Evolutionary conservation across 306 rosid genomes (phyloP).

Genomic region (Prunus mongolica): DNA sequence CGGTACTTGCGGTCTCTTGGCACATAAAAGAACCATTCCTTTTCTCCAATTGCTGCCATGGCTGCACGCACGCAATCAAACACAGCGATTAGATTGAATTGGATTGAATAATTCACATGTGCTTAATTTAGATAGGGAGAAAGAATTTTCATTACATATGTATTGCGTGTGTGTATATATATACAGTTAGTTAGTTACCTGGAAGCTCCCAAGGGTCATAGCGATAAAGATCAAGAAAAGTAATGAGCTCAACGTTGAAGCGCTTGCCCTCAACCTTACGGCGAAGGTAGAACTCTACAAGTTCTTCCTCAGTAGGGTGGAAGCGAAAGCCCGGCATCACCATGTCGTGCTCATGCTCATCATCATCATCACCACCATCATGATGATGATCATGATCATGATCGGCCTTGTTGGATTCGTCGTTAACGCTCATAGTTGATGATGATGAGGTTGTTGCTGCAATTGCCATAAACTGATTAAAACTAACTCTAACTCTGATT

Average conservation of each 20-base stretch:
- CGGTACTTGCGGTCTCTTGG: conserved; percentile 90
- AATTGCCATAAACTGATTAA: conserved; percentile 62
- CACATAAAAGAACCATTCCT: conserved; percentile 98
- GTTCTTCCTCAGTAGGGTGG: conserved; percentile 97
- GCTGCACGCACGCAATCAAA: conserved; percentile 34
- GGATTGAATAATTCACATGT: no score
- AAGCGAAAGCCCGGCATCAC: conserved; percentile 98
- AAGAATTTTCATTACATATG: no score
- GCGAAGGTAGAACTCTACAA: conserved; percentile 99
- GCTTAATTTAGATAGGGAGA: no score
- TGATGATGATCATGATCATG: conserved; percentile 6
- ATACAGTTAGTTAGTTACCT: conserved; percentile 33
- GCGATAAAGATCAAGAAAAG: conserved; percentile 99
- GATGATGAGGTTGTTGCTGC: conserved; percentile 34
- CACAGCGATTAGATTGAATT: no score
- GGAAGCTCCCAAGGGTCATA: conserved; percentile 99
- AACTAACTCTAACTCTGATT: not conserved
- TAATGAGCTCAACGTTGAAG: conserved; percentile 95
- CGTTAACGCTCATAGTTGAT: conserved; percentile 42
- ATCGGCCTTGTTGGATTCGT: conserved; percentile 16
- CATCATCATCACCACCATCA: conserved; percentile 11
- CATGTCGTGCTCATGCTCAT: conserved; percentile 82
- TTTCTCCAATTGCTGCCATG: conserved; percentile 96
- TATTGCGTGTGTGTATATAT: not conserved
- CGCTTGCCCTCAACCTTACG: conserved; percentile 99